Percentiles rank a stretch among this genome's conserved stretches.
These are phyloP conservation scores for Colletotrichum sp. DNA, from an alignment of 2,329 filamentous ascomycete species.

Conservation along the genomic window DNA sequence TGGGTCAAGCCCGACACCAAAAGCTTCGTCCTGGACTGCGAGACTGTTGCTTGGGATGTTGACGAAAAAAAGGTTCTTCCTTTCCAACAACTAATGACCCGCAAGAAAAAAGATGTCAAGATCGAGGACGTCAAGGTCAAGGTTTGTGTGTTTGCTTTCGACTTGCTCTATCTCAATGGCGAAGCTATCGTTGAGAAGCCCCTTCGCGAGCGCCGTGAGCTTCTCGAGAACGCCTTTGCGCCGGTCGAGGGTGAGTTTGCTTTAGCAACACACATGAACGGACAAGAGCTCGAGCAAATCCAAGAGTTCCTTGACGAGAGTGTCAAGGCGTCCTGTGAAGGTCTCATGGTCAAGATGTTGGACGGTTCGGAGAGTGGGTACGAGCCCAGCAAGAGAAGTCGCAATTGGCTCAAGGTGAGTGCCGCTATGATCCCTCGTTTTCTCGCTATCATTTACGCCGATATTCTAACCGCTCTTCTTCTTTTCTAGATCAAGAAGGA, in stretches of 20 bases:
- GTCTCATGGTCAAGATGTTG: conserved; percentile 99
- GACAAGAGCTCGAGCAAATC: conserved; percentile 90
- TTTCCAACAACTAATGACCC: conserved; percentile 97
- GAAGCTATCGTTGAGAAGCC: conserved; percentile 87
- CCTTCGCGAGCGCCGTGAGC: conserved; percentile 80
- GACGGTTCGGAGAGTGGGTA: conserved; percentile 93
- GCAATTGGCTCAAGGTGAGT: conserved; percentile 94
- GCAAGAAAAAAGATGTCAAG: conserved; percentile 97
- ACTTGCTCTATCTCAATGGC: conserved; percentile 91
- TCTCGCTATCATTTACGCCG: background rate
- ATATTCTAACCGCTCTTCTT: background rate
- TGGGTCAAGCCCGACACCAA: conserved; percentile 92
- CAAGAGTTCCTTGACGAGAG: conserved; percentile 92
- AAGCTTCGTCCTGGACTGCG: conserved; percentile 98
- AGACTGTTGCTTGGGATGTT: conserved; percentile 97
- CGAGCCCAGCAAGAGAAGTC: conserved; percentile 92
- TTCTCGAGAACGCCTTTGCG: conserved; percentile 75
- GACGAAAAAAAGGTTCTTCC: conserved; percentile 93
- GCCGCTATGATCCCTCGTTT: background rate
- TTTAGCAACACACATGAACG: conserved; percentile 87
- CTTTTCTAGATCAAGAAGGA: conserved; percentile 86
- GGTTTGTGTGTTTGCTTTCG: conserved; percentile 96
- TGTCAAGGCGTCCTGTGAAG: conserved; percentile 95
- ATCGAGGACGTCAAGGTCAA: conserved; percentile 94
- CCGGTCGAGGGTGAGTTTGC: conserved; percentile 88